These are phyloP conservation scores for Annona cherimola DNA, from an alignment of 164 flowering plant species.

Conservation along the genomic window DNA sequence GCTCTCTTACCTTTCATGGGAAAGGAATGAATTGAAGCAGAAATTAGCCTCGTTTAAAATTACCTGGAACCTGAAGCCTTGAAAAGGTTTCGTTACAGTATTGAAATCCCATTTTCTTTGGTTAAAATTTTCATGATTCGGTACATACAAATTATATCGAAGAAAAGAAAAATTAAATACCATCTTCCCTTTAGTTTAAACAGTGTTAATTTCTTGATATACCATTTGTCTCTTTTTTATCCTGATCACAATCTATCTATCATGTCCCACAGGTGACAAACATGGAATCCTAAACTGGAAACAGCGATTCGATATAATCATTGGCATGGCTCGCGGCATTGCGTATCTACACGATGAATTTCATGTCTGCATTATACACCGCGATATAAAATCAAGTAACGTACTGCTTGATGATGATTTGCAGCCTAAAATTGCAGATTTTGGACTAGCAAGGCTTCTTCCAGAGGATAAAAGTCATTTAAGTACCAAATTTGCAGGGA, in stretches of 20 bases:
- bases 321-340: slow-evolving; percentile 51
- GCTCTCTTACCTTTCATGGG: not conserved
- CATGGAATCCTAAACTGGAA: slow-evolving; percentile 45
- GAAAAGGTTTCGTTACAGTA: too few species aligned
- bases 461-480: slow-evolving; percentile 53
- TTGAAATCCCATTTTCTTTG: not conserved
- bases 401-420: slow-evolving; percentile 47
- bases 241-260: not conserved
- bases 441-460: slow-evolving; percentile 56
- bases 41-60: too few species aligned
- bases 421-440: slow-evolving; percentile 58
- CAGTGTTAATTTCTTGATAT: not conserved
- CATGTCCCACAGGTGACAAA: slow-evolving; percentile 30
- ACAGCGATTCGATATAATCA: slow-evolving; percentile 41
- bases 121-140: not conserved
- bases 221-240: not conserved
- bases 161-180: not conserved
- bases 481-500: slow-evolving; percentile 56
- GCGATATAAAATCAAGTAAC: slow-evolving; percentile 54
- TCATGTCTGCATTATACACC: slow-evolving; percentile 47
- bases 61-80: too few species aligned
- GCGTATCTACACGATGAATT: slow-evolving; percentile 55
- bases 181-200: too few species aligned
- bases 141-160: not conserved
- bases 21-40: too few species aligned